phyloP scores from a whole-genome alignment of 805 yeast genomes.

The Candida peoriensis region DNA sequence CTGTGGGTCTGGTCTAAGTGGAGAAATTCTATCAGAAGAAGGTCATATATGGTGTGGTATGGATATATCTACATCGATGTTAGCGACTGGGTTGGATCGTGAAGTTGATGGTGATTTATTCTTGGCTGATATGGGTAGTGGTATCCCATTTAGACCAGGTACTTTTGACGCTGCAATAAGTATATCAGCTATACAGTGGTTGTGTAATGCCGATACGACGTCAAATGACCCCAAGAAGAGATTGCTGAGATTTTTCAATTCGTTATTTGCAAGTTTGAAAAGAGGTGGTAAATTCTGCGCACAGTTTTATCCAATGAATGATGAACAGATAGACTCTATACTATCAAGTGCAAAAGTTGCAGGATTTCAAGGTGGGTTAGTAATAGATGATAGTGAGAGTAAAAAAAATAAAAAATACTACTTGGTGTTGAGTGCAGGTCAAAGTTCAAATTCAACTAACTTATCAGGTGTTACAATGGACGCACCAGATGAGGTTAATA shows the following conservation, averaged over 20 bases:
- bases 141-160: conserved; percentile 94
- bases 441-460: conserved; percentile 68
- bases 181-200: conserved; percentile 95
- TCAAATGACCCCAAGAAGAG: conserved; percentile 80
- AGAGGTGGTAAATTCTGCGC: conserved; percentile 98
- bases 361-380: conserved; percentile 95
- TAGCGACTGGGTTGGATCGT: conserved; percentile 88
- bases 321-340: conserved; percentile 74
- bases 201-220: conserved; percentile 89
- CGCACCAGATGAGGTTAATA: conserved; percentile 39
- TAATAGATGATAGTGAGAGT: conserved; percentile 89
- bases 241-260: conserved; percentile 75
- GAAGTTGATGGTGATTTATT: conserved; percentile 92
- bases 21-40: conserved; percentile 90
- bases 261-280: conserved; percentile 77
- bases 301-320: conserved; percentile 93
- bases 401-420: conserved; percentile 89
- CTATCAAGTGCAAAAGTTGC: conserved; percentile 84
- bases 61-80: conserved; percentile 95
- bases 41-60: conserved; percentile 94
- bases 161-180: conserved; percentile 95
- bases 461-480: conserved; percentile 80
- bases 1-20: conserved; percentile 95
- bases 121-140: conserved; percentile 88
- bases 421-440: conserved; percentile 84